phyloP scores from a whole-genome alignment of 331 rosid species.

The Rosa hybrid region DNA sequence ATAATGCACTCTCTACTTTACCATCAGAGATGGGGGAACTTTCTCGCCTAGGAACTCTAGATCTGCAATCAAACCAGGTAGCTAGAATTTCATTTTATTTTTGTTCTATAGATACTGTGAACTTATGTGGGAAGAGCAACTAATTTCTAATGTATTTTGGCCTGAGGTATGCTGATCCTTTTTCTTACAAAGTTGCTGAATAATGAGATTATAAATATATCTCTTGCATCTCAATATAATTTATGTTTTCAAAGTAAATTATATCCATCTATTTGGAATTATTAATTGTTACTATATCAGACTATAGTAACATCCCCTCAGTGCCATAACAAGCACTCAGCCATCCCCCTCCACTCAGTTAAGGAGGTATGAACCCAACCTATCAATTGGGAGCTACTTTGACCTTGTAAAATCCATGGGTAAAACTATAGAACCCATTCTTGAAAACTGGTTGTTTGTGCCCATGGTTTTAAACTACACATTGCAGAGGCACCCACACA shows the following conservation, averaged over 20 bases:
- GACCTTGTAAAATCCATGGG: background rate
- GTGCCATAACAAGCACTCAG: background rate
- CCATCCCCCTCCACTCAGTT: background rate
- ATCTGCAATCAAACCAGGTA: slow-evolving; percentile 95
- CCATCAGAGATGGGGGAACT: slow-evolving; percentile 77
- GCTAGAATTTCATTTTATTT: slow-evolving; percentile 3
- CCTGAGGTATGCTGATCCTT: background rate
- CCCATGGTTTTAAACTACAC: background rate
- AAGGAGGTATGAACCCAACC: background rate
- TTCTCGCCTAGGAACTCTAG: slow-evolving; percentile 75
- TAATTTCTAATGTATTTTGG: background rate
- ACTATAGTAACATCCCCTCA: background rate
- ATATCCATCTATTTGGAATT: background rate
- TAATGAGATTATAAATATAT: slow-evolving; percentile 1
- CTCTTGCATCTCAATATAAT: background rate
- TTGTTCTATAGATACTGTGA: slow-evolving; percentile 14
- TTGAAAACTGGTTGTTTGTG: background rate
- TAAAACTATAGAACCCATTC: background rate
- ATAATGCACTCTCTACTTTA: slow-evolving; percentile 60
- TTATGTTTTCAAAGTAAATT: background rate
- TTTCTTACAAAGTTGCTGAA: background rate
- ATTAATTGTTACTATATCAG: background rate
- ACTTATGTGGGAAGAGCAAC: background rate
- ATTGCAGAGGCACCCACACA: background rate
- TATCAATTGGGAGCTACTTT: background rate